A percentile compares a stretch with the other conserved stretches of the same genome.
Conservation (phyloP, 371 early-diverging fungal genomes). For the Lichtheimia ramosa region DNA sequence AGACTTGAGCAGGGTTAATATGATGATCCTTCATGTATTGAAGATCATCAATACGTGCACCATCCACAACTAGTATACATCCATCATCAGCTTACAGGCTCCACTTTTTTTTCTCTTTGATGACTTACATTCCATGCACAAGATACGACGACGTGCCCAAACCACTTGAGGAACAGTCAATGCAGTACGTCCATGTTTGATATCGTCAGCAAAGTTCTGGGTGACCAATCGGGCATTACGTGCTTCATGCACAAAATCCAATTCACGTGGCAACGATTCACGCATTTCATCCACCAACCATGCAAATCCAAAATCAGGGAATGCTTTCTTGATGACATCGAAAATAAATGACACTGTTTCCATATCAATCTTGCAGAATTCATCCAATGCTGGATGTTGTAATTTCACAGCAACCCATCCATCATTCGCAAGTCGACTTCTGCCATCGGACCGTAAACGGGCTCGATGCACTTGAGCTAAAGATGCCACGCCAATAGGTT, state of each 20-base stretch:
- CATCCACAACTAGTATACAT: conserved; percentile 55
- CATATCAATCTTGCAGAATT: conserved; percentile 82
- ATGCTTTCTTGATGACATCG: conserved; percentile 62
- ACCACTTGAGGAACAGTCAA: conserved; percentile 67
- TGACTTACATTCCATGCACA: conserved; percentile 79
- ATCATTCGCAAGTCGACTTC: conserved; percentile 33
- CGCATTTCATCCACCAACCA: conserved; percentile 92
- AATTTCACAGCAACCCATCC: conserved; percentile 87
- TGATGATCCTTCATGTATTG: conserved; percentile 63
- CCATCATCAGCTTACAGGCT: neutral
- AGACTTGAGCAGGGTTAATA: conserved; percentile 76
- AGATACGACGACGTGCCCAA: conserved; percentile 65
- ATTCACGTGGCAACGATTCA: conserved; percentile 80
- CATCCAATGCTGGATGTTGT: conserved; percentile 84
- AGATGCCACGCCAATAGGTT: conserved; percentile 83
- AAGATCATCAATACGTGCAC: conserved; percentile 78
- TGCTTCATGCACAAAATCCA: conserved; percentile 86
- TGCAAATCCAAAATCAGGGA: conserved; percentile 89
- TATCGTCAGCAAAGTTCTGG: conserved; percentile 56
- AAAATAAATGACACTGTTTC: conserved; percentile 68
- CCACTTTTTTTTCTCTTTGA: neutral
- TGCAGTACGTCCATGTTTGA: conserved; percentile 26
- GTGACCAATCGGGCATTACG: conserved; percentile 65
- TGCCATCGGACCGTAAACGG: conserved; percentile 35
- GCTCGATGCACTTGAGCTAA: conserved; percentile 88